A percentile compares a stretch with the other conserved stretches of the same genome.
phyloP scores from a whole-genome alignment of 148 eudicot genomes.

The Nyssa sinensis region DNA sequence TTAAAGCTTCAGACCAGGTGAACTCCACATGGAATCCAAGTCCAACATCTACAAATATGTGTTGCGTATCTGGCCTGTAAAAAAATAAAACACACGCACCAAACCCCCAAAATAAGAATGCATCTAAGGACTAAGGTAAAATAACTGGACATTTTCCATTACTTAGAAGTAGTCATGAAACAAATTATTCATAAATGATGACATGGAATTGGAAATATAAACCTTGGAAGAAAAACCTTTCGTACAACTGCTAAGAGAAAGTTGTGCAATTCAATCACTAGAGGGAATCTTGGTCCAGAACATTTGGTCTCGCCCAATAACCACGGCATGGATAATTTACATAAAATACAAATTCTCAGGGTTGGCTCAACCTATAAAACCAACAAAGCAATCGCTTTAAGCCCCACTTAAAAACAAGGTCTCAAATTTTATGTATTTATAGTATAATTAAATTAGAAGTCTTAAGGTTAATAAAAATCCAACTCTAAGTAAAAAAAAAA shows the following conservation, averaged over 20 bases:
- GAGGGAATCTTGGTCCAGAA: background rate
- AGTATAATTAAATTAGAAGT: no score
- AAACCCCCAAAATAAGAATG: background rate
- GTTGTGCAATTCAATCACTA: background rate
- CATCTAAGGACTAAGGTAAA: background rate
- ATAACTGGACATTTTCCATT: background rate
- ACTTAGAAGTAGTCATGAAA: background rate
- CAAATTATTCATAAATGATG: background rate
- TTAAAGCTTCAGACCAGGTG: conserved; percentile 90
- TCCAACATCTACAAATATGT: conserved; percentile 86
- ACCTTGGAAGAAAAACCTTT: background rate
- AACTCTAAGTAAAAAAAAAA: no score
- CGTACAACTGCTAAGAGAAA: background rate
- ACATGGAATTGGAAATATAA: background rate
- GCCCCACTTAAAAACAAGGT: no score
- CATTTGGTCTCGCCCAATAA: background rate
- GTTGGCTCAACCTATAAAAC: no score
- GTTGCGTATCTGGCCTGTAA: conserved; percentile 79
- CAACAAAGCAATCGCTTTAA: no score
- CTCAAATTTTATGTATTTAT: no score
- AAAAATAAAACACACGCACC: no score
- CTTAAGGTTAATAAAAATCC: no score
- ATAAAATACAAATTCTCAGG: no score
- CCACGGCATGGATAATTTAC: background rate
- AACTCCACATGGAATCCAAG: conserved; percentile 92